Base-by-base conservation (phyloP, 768 basidiomycete species). In the Neoboletus brunneissimus region DNA sequence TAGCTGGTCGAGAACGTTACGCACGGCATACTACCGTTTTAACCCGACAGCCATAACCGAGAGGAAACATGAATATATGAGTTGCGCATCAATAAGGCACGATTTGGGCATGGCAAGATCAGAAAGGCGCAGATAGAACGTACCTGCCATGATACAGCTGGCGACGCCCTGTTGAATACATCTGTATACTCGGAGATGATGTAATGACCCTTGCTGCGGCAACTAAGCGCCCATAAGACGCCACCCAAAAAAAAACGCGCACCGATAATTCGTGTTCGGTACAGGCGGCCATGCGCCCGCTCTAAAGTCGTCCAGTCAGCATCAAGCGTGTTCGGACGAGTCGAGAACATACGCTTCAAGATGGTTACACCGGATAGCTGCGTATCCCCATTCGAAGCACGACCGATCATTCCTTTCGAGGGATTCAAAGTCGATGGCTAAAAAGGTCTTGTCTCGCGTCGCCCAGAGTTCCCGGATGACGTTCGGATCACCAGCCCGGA, bases 301-400 rank as follows among this genome's bases (percentile, higher is more conserved):
- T 10, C 88, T 90, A 67, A 37, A 58, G 34, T 22, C 40, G 56
- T 35, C 10, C 8, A 6, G 13, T 60, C 40, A 58, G 56, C 44
- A 2, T n/a, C 25, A 46, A 35, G 59, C 37, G 25, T 20, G n/a
- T 51, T 11, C 29, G 23, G 37, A 38, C 9, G 7, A 57, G 12
- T 29, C 5, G 38, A 44, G 13, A 18, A 78, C 87, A 68, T 65
- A 90, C 87, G 80, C 77, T 55, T 86, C 81, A 38, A 93, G 72
- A 73, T 87, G 84, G 0, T 81, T 83, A 63, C 88, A 90, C 27
- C 89, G 76, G 44, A 90, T 80, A 12, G 87, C 87, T 29, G 91
- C 87, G 73, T 92, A 92, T 1, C 90, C 90, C 84, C 86, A 92
- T 70, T 91, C 91, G 46, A 90, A 67, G 59, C 83, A 82, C 45